Base-by-base conservation (phyloP, 768 basidiomycete genomes). In the Suillus placidus region DNA sequence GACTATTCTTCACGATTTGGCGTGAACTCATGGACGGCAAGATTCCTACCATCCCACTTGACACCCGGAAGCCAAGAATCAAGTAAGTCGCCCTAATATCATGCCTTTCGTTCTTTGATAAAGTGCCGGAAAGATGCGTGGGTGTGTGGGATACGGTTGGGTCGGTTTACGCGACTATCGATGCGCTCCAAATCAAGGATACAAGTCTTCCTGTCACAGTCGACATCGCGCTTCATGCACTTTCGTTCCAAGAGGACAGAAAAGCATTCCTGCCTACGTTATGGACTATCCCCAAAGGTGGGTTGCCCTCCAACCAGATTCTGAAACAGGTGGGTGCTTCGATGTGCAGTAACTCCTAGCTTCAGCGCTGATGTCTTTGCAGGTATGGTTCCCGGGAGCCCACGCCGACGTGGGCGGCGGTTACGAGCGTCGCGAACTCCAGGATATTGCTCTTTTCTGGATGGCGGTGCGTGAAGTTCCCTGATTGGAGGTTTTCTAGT, bases 341-440 rank as follows among this genome's bases (percentile, higher is more conserved):
- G 18, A 45, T 45, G 43, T 2, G 20, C 20, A n/a, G 43, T n/a
- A 8, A 56, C 23, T 16, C 30, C 38, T 26, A 16, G n/a, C 12
- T 32, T 30, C 43, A 16, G 40, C 20, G 60, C 54, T 63, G 30
- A 68, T 30, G 14, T 8, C 64, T 1, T 30, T 61, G 6, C 65
- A 76, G 69, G 63, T 67, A 1, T 77, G 74, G 73, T 75, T 77
- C 45, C 62, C 72, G 0, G 76, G 75, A 2, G 69, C 51, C 6
- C 76, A 77, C 51, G 63, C 64, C 18, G 71, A 73, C 43, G 63
- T 70, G 7, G 69, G 70, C 2, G 69, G 70, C 6, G 63, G 65
- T 18, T 73, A 68, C 34, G 42, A 43, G 10, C 68, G 60, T 30
- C 64, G 64, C 34, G 68, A 68, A 63, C 66, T 72, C 4, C 52